Conservation (phyloP, 352 stramenopile genomes). For the Phytophthora sansomeana region DNA sequence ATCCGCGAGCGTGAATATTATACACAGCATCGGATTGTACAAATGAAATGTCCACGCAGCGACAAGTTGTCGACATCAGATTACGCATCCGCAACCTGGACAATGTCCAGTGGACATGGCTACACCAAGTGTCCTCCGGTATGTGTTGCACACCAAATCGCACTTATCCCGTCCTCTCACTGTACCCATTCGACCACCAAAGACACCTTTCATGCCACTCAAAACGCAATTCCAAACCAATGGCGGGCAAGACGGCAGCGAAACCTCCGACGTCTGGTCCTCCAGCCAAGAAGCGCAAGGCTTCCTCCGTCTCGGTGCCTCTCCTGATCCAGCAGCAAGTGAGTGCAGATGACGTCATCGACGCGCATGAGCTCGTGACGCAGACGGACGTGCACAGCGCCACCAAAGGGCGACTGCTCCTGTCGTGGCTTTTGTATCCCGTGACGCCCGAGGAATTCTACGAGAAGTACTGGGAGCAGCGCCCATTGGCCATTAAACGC, state of each 20-base stretch:
- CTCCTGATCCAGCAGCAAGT: slow-evolving; percentile 54
- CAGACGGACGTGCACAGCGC: slow-evolving; percentile 73
- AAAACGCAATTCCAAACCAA: slow-evolving; percentile 24
- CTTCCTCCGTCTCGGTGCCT: slow-evolving; percentile 38
- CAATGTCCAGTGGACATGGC: too few species aligned
- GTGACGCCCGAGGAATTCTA: slow-evolving; percentile 93
- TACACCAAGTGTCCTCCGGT: too few species aligned
- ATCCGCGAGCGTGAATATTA: too few species aligned
- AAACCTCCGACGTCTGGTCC: slow-evolving; percentile 23
- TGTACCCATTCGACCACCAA: slow-evolving; percentile 1
- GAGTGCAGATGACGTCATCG: slow-evolving; percentile 56
- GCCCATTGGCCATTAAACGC: slow-evolving; percentile 89
- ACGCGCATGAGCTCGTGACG: slow-evolving; percentile 63
- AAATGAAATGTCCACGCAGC: too few species aligned
- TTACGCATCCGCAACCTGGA: too few species aligned
- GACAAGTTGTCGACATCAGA: too few species aligned
- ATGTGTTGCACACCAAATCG: neutral
- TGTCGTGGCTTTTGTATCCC: slow-evolving; percentile 89
- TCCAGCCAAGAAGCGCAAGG: slow-evolving; percentile 67
- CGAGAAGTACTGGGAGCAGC: slow-evolving; percentile 93
- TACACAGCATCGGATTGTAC: too few species aligned
- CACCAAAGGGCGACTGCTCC: slow-evolving; percentile 72
- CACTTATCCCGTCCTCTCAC: neutral
- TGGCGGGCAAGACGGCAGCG: slow-evolving; percentile 48
- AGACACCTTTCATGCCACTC: slow-evolving; percentile 10